Evolutionary conservation across 176 grass and related monocot genomes (phyloP).

Genomic region (Puya raimondii): DNA sequence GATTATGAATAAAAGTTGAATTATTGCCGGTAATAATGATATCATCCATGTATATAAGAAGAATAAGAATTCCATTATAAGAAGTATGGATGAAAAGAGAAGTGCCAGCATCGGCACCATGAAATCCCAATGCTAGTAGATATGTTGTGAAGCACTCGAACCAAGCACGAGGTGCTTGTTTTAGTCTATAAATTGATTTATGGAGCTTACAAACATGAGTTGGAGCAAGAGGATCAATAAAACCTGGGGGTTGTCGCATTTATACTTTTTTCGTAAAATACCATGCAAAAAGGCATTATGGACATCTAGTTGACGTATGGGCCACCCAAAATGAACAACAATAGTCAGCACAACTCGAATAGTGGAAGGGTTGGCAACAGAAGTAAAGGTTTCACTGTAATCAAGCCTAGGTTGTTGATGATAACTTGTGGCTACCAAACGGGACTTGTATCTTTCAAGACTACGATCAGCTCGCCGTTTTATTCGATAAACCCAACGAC

Average conservation of each 20-base stretch:
- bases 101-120: too few species aligned
- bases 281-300: neutral
- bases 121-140: neutral
- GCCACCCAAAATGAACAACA: neutral
- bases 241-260: neutral
- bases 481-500: neutral
- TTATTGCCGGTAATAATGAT: neutral
- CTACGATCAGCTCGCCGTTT: neutral
- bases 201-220: neutral
- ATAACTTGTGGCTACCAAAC: neutral
- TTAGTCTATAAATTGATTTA: neutral
- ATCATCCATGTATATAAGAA: neutral
- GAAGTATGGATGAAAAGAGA: neutral
- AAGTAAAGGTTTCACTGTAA: neutral
- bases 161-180: neutral
- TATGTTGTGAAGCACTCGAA: neutral
- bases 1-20: neutral
- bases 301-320: neutral
- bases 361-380: neutral
- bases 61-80: neutral
- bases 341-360: neutral
- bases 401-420: neutral
- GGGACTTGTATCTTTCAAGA: neutral
- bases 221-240: neutral
- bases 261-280: neutral